Base-by-base conservation (phyloP, 2,329 filamentous ascomycete genomes). In the Penicillium sp. region DNA sequence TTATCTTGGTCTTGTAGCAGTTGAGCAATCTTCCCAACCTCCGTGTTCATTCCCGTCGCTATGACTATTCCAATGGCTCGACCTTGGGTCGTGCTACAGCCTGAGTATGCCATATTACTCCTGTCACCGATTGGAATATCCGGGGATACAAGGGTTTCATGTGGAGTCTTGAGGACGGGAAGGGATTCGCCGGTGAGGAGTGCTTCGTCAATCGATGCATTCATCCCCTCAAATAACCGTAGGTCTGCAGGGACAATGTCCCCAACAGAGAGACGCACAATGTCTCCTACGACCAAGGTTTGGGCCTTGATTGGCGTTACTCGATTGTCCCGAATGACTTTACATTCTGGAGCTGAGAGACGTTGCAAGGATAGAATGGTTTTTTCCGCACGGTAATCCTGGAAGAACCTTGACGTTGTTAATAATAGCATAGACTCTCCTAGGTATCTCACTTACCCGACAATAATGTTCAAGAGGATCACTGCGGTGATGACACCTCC, bases 161-260 rank as follows among this genome's bases (percentile, higher is more conserved):
- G 68, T 1, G 70, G 69, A 31, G 81, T 77, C 73, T 87, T 82
- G 68, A 75, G 78, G 7, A 86, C 81, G n/a, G 84, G 84, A 7
- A 85, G 69, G 24, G 84, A 84, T 73, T 87, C 84, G 39, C 84
- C 84, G 11, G 84, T 87, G 37, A 87, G 76, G 48, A 86, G 80
- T 14, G 84, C 81, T 66, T 86, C 85, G 59, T 96, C 90, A 62
- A 88, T 89, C 49, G 88, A 88, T 57, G 91, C 77, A 72, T 93
- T 93, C 75, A 91, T 85, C 55, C 82, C 75, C 63, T 84, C 81
- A 52, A 83, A 73, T 37, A 80, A 65, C 56, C 83, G 77, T 52
- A 86, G 65, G 64, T 87, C 84, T 5, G 84, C 84, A 16, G 84
- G 83, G 10, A 86, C 76, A 6, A 83, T 85, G 62, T 86, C 84